Percentiles rank a stretch among this genome's conserved stretches.
phyloP scores from a whole-genome alignment of 2,329 filamentous ascomycete genomes.

The Beauveria scarabaeidicola region DNA sequence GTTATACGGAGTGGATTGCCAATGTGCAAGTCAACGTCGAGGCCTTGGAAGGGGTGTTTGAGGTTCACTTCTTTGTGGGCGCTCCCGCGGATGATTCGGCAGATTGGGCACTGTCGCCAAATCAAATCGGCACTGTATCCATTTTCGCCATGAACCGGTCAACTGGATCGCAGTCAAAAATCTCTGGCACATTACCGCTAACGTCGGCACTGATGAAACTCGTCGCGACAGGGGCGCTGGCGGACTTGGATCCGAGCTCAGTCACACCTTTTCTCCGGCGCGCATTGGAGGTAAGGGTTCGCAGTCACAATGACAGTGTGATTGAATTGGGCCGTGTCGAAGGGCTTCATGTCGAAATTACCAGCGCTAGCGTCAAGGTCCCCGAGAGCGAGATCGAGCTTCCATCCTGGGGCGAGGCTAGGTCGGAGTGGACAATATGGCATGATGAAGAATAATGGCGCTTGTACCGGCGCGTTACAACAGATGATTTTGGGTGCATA shows the following conservation, averaged over 20 bases:
- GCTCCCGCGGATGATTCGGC: conserved; percentile 33
- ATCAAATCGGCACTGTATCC: conserved; percentile 54
- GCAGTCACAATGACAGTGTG: conserved; percentile 19
- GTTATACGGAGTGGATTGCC: conserved; percentile 57
- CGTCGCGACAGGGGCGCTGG: conserved; percentile 28
- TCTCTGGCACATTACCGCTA: conserved; percentile 43
- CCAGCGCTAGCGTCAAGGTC: conserved; percentile 21
- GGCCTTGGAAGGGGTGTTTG: conserved; percentile 51
- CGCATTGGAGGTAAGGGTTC: conserved; percentile 27
- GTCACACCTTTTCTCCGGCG: conserved; percentile 34
- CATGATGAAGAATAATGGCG: neutral
- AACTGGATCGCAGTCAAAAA: conserved; percentile 24
- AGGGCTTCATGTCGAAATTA: conserved; percentile 24
- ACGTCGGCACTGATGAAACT: conserved; percentile 39
- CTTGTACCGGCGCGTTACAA: neutral
- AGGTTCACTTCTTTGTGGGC: conserved; percentile 61
- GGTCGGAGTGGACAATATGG: conserved; percentile 2
- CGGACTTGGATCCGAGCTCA: conserved; percentile 26
- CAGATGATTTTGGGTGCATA: conserved; percentile 9
- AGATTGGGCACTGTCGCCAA: conserved; percentile 43
- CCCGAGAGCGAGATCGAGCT: conserved; percentile 19
- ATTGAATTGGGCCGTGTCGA: conserved; percentile 20
- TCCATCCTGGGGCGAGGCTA: conserved; percentile 20
- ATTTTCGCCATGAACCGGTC: conserved; percentile 39
- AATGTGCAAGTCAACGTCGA: conserved; percentile 56